Base-by-base conservation (phyloP, 371 early-diverging fungal genomes). In the Mortierella sp. region DNA sequence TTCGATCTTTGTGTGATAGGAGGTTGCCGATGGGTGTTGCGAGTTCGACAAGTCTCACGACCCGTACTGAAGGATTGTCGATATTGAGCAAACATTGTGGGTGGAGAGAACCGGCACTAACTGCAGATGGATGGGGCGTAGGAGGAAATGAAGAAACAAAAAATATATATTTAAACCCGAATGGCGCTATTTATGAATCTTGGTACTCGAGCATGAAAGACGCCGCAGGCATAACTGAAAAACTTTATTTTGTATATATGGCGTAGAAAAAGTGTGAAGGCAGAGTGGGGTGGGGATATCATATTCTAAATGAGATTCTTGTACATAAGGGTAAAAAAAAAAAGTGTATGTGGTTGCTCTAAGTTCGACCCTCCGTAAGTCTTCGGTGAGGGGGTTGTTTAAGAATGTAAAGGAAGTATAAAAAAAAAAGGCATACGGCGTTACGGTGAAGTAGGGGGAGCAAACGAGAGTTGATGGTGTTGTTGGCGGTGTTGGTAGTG, bases 401-500 rank as follows among this genome's bases (percentile, higher is more conserved):
- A 60, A 60, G 14, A 58, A 29, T 4, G 48, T 8, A 58, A 58
- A 58, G 10, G 8, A 18, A 54, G 21, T 5, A 14, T 3, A 29
- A 56, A 27, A 12, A 60, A 38, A 14, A 38, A 21, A 7, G 65
- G 21, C 38, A 21, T 38, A 3, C 18, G 3, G 32, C 35, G 16
- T 60, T 32, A 65, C 10, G 65, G 65, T 35, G 65, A 65, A 10
- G 65, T 65, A 38, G 65, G 65, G 3, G 65, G 65, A 2, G 65
- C 11, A 29, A 60, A 49, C 14, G 54, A 70, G 48, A 71, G 71
- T 3, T 65, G 70, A 12, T 54, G 76, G 29, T 65, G 70, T 24
- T 78, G 79, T 0, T 74, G 70, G 16, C 75, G 75, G 4, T 79
- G 80, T 16, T 74, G 70, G 21, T 58, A 71, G n/a, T 70, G 74